These are phyloP conservation scores for Diaporthe humulicola DNA, from an alignment of 2,329 filamentous ascomycete genomes.

Conservation along the genomic window DNA sequence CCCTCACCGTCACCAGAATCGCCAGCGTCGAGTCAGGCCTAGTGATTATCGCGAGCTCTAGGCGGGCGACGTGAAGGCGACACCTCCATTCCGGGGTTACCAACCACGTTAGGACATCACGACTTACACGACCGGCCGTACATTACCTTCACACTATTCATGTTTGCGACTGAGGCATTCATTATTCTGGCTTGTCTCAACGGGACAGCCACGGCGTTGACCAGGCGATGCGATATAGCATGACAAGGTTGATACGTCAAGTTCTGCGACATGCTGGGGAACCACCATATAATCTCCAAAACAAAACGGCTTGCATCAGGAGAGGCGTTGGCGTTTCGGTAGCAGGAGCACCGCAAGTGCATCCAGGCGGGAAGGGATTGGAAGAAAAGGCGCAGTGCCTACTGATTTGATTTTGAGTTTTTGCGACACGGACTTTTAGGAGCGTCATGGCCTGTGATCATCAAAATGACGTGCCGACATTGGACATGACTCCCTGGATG, in stretches of 20 bases:
- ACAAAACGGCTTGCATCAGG: constrained; percentile 27
- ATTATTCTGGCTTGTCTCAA: not conserved
- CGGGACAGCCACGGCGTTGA: constrained; percentile 8
- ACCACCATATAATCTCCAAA: not conserved
- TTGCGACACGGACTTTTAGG: not conserved
- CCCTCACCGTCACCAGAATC: constrained; percentile 88
- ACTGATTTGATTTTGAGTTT: not conserved
- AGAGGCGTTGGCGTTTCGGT: constrained; percentile 34
- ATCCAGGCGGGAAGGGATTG: not conserved
- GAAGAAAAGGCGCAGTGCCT: constrained; percentile 14
- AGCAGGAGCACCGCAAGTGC: constrained; percentile 28
- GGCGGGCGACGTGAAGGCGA: constrained; percentile 41
- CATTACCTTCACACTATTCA: not conserved
- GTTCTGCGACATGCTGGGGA: not conserved
- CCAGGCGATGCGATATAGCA: not conserved
- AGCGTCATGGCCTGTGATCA: not conserved
- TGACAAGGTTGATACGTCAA: not conserved
- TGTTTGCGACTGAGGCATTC: not conserved
- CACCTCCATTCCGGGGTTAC: constrained; percentile 26
- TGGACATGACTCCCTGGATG: constrained; percentile 23
- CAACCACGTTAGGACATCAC: constrained; percentile 14
- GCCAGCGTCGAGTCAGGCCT: constrained; percentile 82
- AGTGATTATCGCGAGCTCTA: constrained; percentile 92
- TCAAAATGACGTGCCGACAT: not conserved
- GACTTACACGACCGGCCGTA: constrained; percentile 4